Evolutionary conservation across 2,329 filamentous ascomycete genomes (phyloP).

Genomic region (Trichoderma breve): DNA sequence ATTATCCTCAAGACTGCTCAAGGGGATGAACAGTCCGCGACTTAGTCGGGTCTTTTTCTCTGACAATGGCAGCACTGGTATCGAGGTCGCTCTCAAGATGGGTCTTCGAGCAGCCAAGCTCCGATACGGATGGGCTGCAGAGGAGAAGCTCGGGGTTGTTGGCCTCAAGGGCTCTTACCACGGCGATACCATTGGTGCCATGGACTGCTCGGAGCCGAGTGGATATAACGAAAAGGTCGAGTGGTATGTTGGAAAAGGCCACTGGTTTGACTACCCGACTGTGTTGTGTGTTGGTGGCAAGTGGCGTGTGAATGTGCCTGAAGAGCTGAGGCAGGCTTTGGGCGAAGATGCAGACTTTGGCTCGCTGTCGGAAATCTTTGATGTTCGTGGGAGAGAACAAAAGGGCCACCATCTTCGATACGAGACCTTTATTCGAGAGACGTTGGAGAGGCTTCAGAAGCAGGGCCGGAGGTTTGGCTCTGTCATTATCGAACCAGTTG

Average conservation of each 20-base stretch:
- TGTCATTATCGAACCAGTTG: conserved; percentile 74
- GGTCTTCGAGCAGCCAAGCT: conserved; percentile 65
- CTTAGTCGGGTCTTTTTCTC: conserved; percentile 75
- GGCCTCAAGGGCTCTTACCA: conserved; percentile 81
- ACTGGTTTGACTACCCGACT: conserved; percentile 78
- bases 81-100: conserved; percentile 86
- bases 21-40: conserved; percentile 60
- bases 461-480: conserved; percentile 70
- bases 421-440: conserved; percentile 55
- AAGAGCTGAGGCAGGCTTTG: conserved; percentile 45
- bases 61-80: conserved; percentile 79
- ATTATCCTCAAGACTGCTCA: conserved; percentile 64
- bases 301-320: conserved; percentile 63
- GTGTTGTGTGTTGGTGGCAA: conserved; percentile 63
- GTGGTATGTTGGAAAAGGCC: conserved; percentile 77
- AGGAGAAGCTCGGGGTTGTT: conserved; percentile 62
- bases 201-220: conserved; percentile 79
- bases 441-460: conserved; percentile 49
- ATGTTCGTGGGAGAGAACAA: conserved; percentile 49
- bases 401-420: conserved; percentile 53
- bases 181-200: conserved; percentile 83
- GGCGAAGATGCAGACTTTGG: conserved; percentile 44
- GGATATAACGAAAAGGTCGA: conserved; percentile 80
- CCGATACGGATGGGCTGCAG: conserved; percentile 64
- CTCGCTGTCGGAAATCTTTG: conserved; percentile 58